These are phyloP conservation scores for Trichoderma hamatum DNA, from an alignment of 2,329 filamentous ascomycete species.

Conservation along the genomic window DNA sequence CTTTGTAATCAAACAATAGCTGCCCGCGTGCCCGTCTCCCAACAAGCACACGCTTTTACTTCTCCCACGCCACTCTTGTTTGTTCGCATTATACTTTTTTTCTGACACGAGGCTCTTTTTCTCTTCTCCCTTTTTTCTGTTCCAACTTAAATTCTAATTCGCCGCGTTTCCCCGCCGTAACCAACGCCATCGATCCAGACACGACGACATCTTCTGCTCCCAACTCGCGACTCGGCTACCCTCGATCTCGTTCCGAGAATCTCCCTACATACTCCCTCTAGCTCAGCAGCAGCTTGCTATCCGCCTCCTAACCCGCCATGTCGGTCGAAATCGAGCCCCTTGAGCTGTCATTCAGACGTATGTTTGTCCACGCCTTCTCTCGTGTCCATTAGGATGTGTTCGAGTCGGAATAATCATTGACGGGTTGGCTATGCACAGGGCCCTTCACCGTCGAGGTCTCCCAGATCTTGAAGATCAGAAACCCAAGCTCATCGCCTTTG, in stretches of 20 bases:
- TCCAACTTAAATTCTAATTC: neutral
- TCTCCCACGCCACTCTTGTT: conserved; percentile 7
- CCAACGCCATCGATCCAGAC: conserved; percentile 20
- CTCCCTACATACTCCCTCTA: neutral
- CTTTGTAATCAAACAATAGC: conserved; percentile 26
- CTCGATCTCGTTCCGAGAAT: neutral
- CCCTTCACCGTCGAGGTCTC: conserved; percentile 69
- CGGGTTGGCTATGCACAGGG: conserved; percentile 48
- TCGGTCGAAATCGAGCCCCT: conserved; percentile 90
- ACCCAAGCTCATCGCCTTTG: conserved; percentile 63
- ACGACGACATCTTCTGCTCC: conserved; percentile 17
- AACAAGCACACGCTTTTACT: conserved; percentile 4
- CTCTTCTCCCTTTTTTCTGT: neutral
- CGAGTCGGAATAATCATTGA: conserved; percentile 25
- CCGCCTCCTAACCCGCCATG: conserved; percentile 60
- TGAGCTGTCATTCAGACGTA: conserved; percentile 94
- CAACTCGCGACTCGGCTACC: neutral
- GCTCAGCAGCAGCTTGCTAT: conserved; percentile 1
- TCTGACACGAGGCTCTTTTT: neutral
- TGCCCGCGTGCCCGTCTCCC: conserved; percentile 7
- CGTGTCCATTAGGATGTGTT: neutral
- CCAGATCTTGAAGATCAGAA: conserved; percentile 66
- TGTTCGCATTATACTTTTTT: neutral
- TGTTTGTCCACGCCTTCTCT: conserved; percentile 43
- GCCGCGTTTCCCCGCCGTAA: conserved; percentile 20